Evolutionary conservation across 1,284 basidiomycete genomes (phyloP).

Genomic region (Tilletia caries): DNA sequence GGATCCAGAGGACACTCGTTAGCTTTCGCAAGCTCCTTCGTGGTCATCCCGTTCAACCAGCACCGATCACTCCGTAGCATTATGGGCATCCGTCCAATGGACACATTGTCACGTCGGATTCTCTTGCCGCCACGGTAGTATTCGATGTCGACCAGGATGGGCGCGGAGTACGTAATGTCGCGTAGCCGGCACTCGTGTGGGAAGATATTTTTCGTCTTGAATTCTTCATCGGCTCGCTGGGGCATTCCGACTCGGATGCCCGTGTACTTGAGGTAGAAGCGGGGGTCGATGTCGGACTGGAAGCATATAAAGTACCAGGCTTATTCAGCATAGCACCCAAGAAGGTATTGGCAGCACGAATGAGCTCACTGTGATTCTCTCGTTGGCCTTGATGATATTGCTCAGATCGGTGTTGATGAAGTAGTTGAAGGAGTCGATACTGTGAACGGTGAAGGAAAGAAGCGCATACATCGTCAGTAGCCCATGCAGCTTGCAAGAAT

Average conservation of each 20-base stretch:
- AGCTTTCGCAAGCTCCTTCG: conserved; percentile 84
- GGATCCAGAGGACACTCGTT: conserved; percentile 96
- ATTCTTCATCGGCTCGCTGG: conserved; percentile 70
- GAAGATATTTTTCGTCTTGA: conserved; percentile 78
- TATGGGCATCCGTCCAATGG: conserved; percentile 89
- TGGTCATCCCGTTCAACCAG: conserved; percentile 73
- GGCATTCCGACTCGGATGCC: conserved; percentile 78
- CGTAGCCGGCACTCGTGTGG: conserved; percentile 96
- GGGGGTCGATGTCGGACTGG: conserved; percentile 86
- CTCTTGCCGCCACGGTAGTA: conserved; percentile 90
- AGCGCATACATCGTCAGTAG: not conserved
- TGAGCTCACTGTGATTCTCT: conserved; percentile 39
- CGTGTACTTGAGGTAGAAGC: conserved; percentile 94
- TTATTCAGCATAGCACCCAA: not conserved
- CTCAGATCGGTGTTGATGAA: conserved; percentile 83
- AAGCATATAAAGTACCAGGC: not conserved
- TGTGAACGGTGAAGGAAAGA: not conserved
- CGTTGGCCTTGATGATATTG: conserved; percentile 67
- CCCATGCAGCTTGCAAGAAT: not conserved
- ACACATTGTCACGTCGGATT: conserved; percentile 76
- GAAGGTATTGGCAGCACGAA: conserved; percentile 62
- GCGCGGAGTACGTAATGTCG: conserved; percentile 92
- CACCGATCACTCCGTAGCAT: conserved; percentile 90
- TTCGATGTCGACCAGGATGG: conserved; percentile 89
- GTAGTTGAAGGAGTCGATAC: conserved; percentile 98